These are phyloP conservation scores for Batrachochytrium dendrobatidis DNA, from an alignment of 371 early-diverging fungal genomes.

Conservation along the genomic window DNA sequence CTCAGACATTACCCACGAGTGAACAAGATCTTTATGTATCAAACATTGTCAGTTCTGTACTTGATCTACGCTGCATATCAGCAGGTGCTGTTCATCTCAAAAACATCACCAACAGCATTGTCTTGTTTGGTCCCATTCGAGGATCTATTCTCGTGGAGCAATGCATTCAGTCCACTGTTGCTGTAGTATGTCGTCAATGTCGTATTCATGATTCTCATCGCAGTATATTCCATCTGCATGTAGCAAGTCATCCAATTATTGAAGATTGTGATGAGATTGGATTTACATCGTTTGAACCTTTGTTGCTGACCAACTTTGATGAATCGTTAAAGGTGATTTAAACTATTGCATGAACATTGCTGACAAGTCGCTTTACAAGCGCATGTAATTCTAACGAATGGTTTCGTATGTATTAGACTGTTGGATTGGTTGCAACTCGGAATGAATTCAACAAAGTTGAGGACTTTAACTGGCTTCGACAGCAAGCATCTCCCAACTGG, in stretches of 20 bases:
- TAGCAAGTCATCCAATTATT: constrained; percentile 71
- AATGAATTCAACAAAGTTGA: constrained; percentile 59
- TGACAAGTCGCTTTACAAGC: no score
- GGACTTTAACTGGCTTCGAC: constrained; percentile 79
- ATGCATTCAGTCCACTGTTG: constrained; percentile 42
- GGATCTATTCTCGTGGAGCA: constrained; percentile 63
- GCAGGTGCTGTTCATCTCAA: constrained; percentile 63
- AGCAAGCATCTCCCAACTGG: constrained; percentile 66
- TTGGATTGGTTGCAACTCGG: background rate
- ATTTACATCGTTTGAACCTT: constrained; percentile 42
- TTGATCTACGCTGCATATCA: constrained; percentile 38
- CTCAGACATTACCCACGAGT: background rate
- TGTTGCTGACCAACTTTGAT: no score
- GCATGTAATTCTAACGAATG: no score
- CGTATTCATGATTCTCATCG: constrained; percentile 63
- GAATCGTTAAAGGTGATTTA: no score
- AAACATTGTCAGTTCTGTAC: constrained; percentile 45
- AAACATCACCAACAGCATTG: constrained; percentile 47
- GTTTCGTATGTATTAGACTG: no score
- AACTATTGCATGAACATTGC: no score
- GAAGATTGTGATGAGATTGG: constrained; percentile 57
- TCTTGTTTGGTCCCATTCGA: constrained; percentile 53
- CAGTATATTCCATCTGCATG: constrained; percentile 54
- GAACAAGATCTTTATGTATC: constrained; percentile 48
- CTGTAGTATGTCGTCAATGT: constrained; percentile 67